Percentiles rank a stretch among this genome's conserved stretches.
Evolutionary conservation across 345 rosid genomes (phyloP).

Genomic region (Cardiospermum halicacabum): DNA sequence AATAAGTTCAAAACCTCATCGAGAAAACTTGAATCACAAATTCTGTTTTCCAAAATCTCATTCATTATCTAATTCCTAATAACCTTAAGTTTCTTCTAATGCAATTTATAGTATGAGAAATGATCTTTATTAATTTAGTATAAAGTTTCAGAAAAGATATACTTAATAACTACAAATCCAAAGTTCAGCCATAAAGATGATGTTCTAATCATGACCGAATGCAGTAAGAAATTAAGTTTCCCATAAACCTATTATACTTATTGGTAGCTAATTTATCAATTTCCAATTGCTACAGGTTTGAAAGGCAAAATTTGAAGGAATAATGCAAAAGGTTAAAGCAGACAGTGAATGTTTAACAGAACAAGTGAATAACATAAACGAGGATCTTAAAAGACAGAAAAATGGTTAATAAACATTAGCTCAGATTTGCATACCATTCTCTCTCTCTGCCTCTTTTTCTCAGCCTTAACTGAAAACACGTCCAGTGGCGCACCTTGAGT

Average conservation of each 20-base stretch:
- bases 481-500: constrained; percentile 60
- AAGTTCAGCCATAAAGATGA: neutral
- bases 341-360: neutral
- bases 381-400: neutral
- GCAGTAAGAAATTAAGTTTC: neutral
- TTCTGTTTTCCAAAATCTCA: neutral
- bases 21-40: neutral
- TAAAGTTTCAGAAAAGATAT: neutral
- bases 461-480: constrained; percentile 68
- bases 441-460: constrained; percentile 73
- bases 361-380: neutral
- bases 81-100: neutral
- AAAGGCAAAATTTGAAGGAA: neutral
- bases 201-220: neutral
- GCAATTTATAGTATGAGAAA: neutral
- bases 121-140: neutral
- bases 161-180: no score
- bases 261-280: neutral
- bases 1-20: neutral
- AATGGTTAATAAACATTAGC: neutral
- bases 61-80: neutral
- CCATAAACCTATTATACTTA: no score
- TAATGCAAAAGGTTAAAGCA: neutral
- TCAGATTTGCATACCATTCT: constrained; percentile 59
- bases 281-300: neutral